Evolutionary conservation across 495 filamentous ascomycete species (phyloP).

Genomic region (Podospora australis): DNA sequence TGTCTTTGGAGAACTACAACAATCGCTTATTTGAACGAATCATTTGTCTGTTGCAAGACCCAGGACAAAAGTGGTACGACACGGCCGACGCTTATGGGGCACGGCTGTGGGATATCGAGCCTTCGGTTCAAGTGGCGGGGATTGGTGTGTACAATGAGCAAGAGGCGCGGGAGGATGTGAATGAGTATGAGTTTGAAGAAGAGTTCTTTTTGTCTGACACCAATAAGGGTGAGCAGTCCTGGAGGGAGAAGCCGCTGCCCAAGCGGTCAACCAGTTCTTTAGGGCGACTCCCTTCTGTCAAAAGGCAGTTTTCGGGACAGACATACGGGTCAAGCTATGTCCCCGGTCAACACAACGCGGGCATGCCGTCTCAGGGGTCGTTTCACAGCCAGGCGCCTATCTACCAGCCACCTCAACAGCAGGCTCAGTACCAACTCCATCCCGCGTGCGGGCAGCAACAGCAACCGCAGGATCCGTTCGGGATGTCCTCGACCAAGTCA

Average conservation of each 20-base stretch:
- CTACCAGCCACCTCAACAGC: background rate
- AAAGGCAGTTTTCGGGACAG: background rate
- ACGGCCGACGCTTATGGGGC: constrained; percentile 29
- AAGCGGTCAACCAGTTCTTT: too few relatives aligned
- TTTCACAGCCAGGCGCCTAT: background rate
- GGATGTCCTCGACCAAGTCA: too few relatives aligned
- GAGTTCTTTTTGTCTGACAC: background rate
- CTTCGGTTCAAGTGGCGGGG: constrained; percentile 6
- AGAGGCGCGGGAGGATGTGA: background rate
- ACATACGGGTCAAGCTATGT: background rate
- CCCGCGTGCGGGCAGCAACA: background rate
- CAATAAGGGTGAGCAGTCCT: background rate
- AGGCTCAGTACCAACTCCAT: too few relatives aligned
- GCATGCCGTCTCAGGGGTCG: background rate
- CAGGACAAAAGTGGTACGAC: constrained; percentile 5
- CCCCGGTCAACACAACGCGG: background rate
- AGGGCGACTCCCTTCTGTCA: background rate
- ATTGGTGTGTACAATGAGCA: background rate
- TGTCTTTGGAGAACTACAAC: constrained; percentile 40
- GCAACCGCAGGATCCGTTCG: background rate
- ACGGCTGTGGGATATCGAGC: constrained; percentile 42
- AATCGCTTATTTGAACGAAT: constrained; percentile 39
- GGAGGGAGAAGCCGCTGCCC: background rate
- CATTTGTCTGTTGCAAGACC: constrained; percentile 30
- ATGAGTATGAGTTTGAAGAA: background rate